Evolutionary conservation across 306 rosid genomes (phyloP), one percentile per base, ranked within the genome.

Genomic region (Clitoria ternatea): DNA sequence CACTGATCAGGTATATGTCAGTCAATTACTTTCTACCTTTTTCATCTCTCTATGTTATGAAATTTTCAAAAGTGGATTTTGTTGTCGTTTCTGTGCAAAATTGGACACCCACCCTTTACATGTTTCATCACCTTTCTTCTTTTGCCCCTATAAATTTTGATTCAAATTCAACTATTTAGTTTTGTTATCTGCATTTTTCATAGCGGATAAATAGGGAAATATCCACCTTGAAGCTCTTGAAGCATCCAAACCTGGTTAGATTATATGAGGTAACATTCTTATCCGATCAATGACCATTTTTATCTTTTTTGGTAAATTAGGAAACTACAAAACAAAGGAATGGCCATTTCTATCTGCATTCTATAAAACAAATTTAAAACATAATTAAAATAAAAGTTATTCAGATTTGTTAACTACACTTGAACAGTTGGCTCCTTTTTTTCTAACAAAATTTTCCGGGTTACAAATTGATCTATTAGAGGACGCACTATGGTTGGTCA

Each of bases 151-250:
- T 24, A 35, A 11, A 20, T 72, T 23, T 2, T 50, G 29, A 29
- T 57, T 55, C 18, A 1, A 35, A 20, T 19, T 0, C 6, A 33
- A 35, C 29, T 2, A 7, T 3, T 48, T 7, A 19, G 1, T 22
- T 32, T 68, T 50, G 12, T 68, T 6, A 50, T 30, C 2, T 14
- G 36, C 5, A 2, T 4, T 11, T 37, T 33, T 37, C 45, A 11
- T 40, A 3, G 2, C 93, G 88, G 98, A 90, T 92, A 61, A 92
- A 86, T 84, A 85, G 97, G 73, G 98, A 92, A 81, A 92, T 92
- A 30, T 85, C 78, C 4, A 88, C 96, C 30, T 79, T 86, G 78
- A 92, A 90, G 82, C 88, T 90, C 29, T 83, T 92, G 44, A 85
- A 83, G 66, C 98, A 92, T 80, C 96, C 93, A 0, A 90, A 90